These are phyloP conservation scores for Candida pseudofarinosa DNA, from an alignment of 805 yeast species.

Conservation along the genomic window DNA sequence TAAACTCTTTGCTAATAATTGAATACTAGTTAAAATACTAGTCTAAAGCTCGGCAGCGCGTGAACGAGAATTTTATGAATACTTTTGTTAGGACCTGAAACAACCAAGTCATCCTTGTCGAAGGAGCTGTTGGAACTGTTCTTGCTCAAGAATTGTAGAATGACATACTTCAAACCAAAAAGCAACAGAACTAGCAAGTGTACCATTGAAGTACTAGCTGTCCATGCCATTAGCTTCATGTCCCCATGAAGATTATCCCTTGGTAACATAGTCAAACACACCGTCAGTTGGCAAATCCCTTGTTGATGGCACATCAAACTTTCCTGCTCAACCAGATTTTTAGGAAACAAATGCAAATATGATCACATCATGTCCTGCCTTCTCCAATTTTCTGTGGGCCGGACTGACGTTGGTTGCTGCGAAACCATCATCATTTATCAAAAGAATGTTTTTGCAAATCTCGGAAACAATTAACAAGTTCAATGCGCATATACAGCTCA, in stretches of 20 bases:
- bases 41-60: too few relatives aligned
- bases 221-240: constrained; percentile 34
- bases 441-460: constrained; percentile 16
- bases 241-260: constrained; percentile 55
- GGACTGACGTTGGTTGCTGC: constrained; percentile 55
- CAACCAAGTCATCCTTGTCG: constrained; percentile 36
- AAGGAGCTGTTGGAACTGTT: constrained; percentile 19
- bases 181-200: constrained; percentile 51
- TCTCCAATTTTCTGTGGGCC: constrained; percentile 42
- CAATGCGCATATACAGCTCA: not conserved
- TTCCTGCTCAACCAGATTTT: constrained; percentile 55
- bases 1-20: too few relatives aligned
- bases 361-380: constrained; percentile 47
- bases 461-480: not conserved
- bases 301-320: constrained; percentile 40
- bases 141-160: constrained; percentile 40
- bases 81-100: constrained; percentile 54
- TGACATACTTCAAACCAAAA: constrained; percentile 45
- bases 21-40: too few relatives aligned
- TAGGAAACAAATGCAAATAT: constrained; percentile 51
- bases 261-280: constrained; percentile 43
- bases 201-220: constrained; percentile 54
- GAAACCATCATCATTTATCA: constrained; percentile 56
- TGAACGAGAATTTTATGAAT: constrained; percentile 40
- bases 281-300: constrained; percentile 36